These are phyloP conservation scores for Dillenia suffruticosa DNA, from an alignment of 164 flowering plant genomes.

Conservation along the genomic window DNA sequence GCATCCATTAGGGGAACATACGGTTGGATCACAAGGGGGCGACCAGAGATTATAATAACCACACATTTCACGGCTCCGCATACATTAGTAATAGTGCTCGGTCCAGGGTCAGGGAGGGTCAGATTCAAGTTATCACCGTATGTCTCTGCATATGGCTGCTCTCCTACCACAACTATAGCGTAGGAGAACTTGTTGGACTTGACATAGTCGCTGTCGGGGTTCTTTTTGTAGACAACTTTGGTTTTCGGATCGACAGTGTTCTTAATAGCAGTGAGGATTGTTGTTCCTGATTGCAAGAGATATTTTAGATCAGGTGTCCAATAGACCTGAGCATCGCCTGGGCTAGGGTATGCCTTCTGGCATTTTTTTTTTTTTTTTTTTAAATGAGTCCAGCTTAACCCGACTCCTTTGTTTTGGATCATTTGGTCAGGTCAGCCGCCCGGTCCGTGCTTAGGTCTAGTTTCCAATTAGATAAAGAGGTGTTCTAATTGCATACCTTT, in stretches of 20 bases:
- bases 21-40: conserved; percentile 41
- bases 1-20: conserved; percentile 32
- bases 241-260: conserved; percentile 32
- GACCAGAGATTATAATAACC: conserved; percentile 36
- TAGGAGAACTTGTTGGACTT: conserved; percentile 33
- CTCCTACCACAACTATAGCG: conserved; percentile 47
- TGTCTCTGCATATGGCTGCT: conserved; percentile 38
- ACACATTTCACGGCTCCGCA: conserved; percentile 39
- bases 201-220: conserved; percentile 27
- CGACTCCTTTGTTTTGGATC: no score
- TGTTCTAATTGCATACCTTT: conserved; percentile 9
- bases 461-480: neutral
- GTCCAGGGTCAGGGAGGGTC: conserved; percentile 34
- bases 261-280: conserved; percentile 33
- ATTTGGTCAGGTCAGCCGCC: no score
- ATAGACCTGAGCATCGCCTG: no score
- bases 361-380: no score
- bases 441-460: no score
- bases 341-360: no score
- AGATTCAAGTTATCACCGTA: conserved; percentile 33
- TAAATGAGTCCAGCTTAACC: no score
- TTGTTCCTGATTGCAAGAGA: conserved; percentile 32
- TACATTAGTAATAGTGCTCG: conserved; percentile 21
- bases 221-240: conserved; percentile 30
- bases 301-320: neutral